Evolutionary conservation across 306 rosid species (phyloP), one percentile per base, ranked within the genome.

Genomic region (Dryas octopetala): DNA sequence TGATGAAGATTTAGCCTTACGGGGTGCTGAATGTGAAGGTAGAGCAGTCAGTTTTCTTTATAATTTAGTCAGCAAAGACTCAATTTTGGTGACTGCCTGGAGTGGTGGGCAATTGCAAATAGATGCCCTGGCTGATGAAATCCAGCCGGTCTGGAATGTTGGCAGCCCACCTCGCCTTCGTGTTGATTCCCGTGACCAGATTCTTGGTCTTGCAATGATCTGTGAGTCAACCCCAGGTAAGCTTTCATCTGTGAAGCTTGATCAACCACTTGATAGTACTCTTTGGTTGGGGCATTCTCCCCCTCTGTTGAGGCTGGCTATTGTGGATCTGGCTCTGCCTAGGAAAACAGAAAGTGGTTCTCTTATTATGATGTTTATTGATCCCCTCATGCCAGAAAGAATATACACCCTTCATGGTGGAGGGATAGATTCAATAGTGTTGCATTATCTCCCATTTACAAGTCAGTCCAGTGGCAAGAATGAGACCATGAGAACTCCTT

Each of bases 381-480:
- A 92, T 89, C 86, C 91, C 70, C 96, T 92, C 60, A 85, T 90
- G 89, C 91, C 88, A 6, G 97, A 96, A 80, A 89, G 98, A 88
- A 83, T 92, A 71, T 89, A 79, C 84, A 79, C 93, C 61, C 88
- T 92, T 85, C 99, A 96, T 54, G 93, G 86, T 77, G 97, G 91
- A 80, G 97, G 98, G 70, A 86, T 96, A 71, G 99, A 96, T 89
- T 92, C 98, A 62, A 83, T 96, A 75, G 89, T 92, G 71, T 84
- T 96, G 89, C 98, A 96, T 79, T 96, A 88, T 86, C 99, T 96
- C 78, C 98, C 98, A 32, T 96, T 96, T 84, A 96, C 98, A 13
- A 90, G 84, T 80, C 99, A 90, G 83, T 50, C 78, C 49, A 81
- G 76, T 75, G 97, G 91, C 76, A 91, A 89, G 83, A 91, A 85